Evolutionary conservation across 2,329 filamentous ascomycete species (phyloP).

Genomic region (Fusarium sp.): DNA sequence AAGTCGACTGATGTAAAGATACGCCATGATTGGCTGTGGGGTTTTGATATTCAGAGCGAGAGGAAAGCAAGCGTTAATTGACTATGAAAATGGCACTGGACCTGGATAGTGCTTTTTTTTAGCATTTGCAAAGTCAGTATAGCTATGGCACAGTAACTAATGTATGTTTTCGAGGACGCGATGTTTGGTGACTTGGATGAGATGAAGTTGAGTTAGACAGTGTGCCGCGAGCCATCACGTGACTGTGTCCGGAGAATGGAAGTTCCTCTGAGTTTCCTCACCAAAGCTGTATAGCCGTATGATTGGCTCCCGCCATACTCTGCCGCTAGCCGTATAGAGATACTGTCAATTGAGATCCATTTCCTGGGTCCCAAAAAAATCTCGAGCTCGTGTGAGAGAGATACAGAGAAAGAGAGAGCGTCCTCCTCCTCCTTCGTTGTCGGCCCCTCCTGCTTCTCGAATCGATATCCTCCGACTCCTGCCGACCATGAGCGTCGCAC

Average conservation of each 20-base stretch:
- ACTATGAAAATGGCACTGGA: not conserved
- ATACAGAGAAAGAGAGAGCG: conserved; percentile 18
- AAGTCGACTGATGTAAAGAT: conserved; percentile 45
- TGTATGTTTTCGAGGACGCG: not conserved
- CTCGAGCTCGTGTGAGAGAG: conserved; percentile 50
- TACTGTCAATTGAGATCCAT: conserved; percentile 46
- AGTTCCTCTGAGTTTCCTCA: conserved; percentile 1
- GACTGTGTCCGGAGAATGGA: conserved; percentile 20
- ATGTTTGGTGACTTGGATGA: not conserved
- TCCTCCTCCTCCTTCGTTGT: conserved; percentile 1
- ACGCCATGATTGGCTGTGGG: conserved; percentile 37
- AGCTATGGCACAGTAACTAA: not conserved
- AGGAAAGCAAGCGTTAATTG: not conserved
- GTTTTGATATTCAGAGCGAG: not conserved
- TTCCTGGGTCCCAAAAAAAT: conserved; percentile 50
- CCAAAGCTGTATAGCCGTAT: not conserved
- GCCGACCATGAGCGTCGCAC: conserved; percentile 67
- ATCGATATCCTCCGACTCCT: conserved; percentile 19
- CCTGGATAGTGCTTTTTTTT: too few species aligned
- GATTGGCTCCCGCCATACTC: conserved; percentile 27
- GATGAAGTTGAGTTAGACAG: conserved; percentile 27
- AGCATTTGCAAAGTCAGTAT: too few species aligned
- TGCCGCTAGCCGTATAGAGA: conserved; percentile 37
- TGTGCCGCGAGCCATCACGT: conserved; percentile 30
- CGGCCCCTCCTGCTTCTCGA: conserved; percentile 3